A percentile compares a stretch with the other conserved stretches of the same genome.
Conservation (phyloP, 2,329 filamentous ascomycete species). For the Calonectria pseudoreteaudii region DNA sequence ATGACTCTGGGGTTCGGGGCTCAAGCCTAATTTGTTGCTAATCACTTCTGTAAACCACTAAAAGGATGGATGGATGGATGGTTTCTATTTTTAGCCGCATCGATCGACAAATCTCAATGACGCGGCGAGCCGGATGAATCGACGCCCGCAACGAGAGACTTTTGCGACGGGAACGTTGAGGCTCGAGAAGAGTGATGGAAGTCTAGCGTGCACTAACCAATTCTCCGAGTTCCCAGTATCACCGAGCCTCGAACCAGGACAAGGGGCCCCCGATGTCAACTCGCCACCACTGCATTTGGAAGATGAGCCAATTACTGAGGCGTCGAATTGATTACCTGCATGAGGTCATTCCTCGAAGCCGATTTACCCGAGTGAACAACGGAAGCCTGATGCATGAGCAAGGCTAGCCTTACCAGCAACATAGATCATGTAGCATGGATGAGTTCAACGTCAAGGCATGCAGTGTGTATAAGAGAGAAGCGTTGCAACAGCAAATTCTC, state of each 20-base stretch:
- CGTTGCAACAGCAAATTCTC: not conserved
- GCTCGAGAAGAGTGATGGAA: not conserved
- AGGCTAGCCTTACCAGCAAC: not conserved
- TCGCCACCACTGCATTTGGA: not conserved
- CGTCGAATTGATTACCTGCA: constrained; percentile 6
- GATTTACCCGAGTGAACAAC: not conserved
- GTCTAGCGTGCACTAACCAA: not conserved
- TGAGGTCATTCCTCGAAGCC: not conserved
- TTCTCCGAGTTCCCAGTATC: not conserved
- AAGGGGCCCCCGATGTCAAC: not conserved
- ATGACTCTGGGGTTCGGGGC: not conserved
- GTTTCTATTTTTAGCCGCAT: not conserved
- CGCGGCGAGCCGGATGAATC: not conserved
- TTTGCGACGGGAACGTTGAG: not conserved
- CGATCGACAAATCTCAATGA: not conserved
- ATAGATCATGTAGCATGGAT: not conserved
- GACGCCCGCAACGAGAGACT: not conserved
- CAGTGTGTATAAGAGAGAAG: not conserved
- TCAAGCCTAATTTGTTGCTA: not conserved
- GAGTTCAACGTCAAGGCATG: not conserved
- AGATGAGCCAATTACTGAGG: not conserved
- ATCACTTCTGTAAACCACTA: not conserved
- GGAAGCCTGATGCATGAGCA: not conserved
- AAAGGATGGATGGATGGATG: too few relatives aligned
- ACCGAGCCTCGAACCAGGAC: not conserved